A percentile compares a stretch with the other conserved stretches of the same genome.
Conservation (phyloP, 2,329 filamentous ascomycete species). For the Pseudogymnoascus verrucosus region DNA sequence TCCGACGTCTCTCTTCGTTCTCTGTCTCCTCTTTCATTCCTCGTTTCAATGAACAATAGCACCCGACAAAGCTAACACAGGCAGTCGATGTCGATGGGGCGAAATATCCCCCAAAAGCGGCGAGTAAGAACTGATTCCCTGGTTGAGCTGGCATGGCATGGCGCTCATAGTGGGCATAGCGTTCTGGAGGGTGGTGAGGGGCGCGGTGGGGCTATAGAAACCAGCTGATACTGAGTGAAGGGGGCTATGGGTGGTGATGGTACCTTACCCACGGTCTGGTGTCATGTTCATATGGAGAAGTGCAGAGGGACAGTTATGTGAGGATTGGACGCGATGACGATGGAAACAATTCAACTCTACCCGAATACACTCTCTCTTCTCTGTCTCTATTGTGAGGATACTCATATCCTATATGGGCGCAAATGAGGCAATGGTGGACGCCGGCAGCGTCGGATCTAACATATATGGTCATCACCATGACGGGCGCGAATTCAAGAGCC, state of each 20-base stretch:
- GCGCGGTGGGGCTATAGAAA: background rate
- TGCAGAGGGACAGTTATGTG: background rate
- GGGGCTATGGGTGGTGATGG: background rate
- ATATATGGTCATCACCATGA: background rate
- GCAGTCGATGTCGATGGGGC: constrained; percentile 40
- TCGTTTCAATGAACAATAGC: background rate
- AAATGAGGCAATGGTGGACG: background rate
- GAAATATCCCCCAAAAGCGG: constrained; percentile 45
- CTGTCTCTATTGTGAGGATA: background rate
- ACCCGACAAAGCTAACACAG: constrained; percentile 31
- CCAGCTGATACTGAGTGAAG: constrained; percentile 6
- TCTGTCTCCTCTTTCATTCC: background rate
- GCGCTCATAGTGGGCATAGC: constrained; percentile 9
- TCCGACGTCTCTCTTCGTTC: background rate
- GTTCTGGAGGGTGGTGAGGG: constrained; percentile 8
- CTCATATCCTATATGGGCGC: background rate
- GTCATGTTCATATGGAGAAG: background rate
- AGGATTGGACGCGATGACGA: background rate
- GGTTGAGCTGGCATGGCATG: constrained; percentile 8
- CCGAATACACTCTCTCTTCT: background rate
- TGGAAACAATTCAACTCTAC: background rate
- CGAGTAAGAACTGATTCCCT: constrained; percentile 16
- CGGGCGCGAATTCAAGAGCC: background rate
- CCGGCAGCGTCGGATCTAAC: background rate
- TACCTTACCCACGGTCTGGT: background rate